Evolutionary conservation across 805 yeast genomes (phyloP), one percentile per base, ranked within the genome.

Genomic region (Candida nemodendra): DNA sequence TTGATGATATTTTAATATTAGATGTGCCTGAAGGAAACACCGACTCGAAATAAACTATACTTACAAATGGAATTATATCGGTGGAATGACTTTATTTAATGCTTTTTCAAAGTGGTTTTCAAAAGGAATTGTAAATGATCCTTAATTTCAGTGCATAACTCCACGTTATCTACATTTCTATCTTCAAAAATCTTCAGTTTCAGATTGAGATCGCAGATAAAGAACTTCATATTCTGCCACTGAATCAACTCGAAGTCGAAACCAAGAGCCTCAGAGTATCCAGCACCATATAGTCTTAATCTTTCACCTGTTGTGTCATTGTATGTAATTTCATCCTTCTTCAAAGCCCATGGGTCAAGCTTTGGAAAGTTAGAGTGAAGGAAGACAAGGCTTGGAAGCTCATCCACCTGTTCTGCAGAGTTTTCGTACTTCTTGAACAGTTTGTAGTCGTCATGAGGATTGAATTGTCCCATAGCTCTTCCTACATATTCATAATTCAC

Each of bases 381-480:
- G 49, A 81, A 81, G 41, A 79, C 49, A 13, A 64, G 53, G 26
- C 52, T 51, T 31, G 70, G 68, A n/a, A 36, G 27, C 23, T 53
- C 61, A 3, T 35, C 27, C 14, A 56, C 53, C 3, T 39, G 37
- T 2, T 42, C 50, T 3, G 33, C 32, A 2, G 30, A 16, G 2
- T 51, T 44, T 23, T 47, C 38, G 30, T 63, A 65, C 18, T 50
- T 53, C 22, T 45, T 32, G 41, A 52, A 53, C 12, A 64, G 41
- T 33, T 55, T 51, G 37, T 65, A 77, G 57, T 85, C 95, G 30
- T 72, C 72, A n/a, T 69, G 58, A 3, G 90, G 87, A 53, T 82
- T 78, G 44, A 68, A 76, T 58, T 86, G 95, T 4, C 83, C 81
- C 88, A 85, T 85, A 3, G 84, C 86, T 8, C 80, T 74, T 13